Evolutionary conservation across 2,329 filamentous ascomycete genomes (phyloP).

Genomic region (Penicillium sp.): DNA sequence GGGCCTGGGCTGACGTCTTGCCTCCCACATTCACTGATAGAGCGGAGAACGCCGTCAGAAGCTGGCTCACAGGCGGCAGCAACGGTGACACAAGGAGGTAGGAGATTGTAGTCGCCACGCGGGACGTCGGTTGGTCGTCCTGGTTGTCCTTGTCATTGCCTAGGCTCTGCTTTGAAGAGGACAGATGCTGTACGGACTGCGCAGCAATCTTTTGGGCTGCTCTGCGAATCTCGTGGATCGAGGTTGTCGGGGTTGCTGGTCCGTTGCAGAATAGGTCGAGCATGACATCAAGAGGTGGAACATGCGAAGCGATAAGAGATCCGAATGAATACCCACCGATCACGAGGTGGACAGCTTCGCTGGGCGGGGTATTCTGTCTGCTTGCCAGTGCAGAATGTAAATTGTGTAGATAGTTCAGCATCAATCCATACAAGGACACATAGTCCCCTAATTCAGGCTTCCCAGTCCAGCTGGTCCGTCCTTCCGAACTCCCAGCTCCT

Average conservation of each 20-base stretch:
- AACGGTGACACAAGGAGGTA: conserved; percentile 70
- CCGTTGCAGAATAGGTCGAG: conserved; percentile 62
- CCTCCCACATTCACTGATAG: conserved; percentile 40
- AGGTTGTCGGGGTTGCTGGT: conserved; percentile 51
- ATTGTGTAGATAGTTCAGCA: conserved; percentile 71
- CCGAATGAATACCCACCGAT: conserved; percentile 90
- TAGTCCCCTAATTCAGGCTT: conserved; percentile 83
- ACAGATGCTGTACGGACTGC: conserved; percentile 58
- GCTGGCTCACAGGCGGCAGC: conserved; percentile 56
- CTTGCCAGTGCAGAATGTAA: conserved; percentile 45
- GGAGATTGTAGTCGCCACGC: conserved; percentile 35
- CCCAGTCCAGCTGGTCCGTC: conserved; percentile 84
- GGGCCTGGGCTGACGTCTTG: conserved; percentile 31
- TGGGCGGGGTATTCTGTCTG: not conserved
- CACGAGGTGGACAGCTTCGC: conserved; percentile 50
- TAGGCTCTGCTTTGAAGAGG: conserved; percentile 5
- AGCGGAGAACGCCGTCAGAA: conserved; percentile 65
- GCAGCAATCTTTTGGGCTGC: conserved; percentile 70
- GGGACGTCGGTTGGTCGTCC: conserved; percentile 8
- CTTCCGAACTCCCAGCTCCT: conserved; percentile 74
- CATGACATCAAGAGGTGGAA: conserved; percentile 64
- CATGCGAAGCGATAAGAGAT: conserved; percentile 74
- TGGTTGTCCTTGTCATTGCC: not conserved
- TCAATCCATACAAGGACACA: conserved; percentile 76
- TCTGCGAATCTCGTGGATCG: conserved; percentile 69